Conservation (phyloP, 2,329 filamentous ascomycete genomes). For the Lecanosticta acicola region DNA sequence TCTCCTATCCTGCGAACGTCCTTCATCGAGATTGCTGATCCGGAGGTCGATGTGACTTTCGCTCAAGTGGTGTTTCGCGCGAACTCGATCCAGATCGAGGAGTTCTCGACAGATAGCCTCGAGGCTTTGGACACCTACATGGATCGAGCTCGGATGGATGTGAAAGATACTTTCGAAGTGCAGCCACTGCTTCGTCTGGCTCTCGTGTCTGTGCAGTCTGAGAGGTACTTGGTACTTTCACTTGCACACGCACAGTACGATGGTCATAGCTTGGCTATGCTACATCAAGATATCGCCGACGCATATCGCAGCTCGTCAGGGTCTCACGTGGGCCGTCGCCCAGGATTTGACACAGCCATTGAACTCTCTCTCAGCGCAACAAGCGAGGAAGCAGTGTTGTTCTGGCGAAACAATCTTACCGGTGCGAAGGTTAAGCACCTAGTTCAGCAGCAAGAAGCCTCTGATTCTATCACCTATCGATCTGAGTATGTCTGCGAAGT, state of each 20-base stretch:
- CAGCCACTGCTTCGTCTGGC: slow-evolving; percentile 34
- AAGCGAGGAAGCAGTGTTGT: slow-evolving; percentile 47
- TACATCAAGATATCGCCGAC: slow-evolving; percentile 65
- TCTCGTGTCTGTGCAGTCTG: slow-evolving; percentile 31
- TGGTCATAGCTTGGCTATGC: slow-evolving; percentile 70
- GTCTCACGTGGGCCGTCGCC: slow-evolving; percentile 33
- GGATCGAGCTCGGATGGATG: slow-evolving; percentile 34
- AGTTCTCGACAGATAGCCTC: slow-evolving; percentile 18
- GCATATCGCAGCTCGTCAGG: slow-evolving; percentile 55
- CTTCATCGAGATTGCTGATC: slow-evolving; percentile 62
- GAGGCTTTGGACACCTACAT: slow-evolving; percentile 32
- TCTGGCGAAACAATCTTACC: slow-evolving; percentile 67
- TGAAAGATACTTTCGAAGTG: slow-evolving; percentile 28
- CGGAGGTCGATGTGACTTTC: slow-evolving; percentile 50
- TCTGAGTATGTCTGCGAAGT: slow-evolving; percentile 45
- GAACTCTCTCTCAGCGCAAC: slow-evolving; percentile 47
- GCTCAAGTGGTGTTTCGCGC: slow-evolving; percentile 49
- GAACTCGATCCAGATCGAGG: slow-evolving; percentile 34
- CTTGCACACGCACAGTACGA: slow-evolving; percentile 86
- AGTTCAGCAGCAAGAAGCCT: slow-evolving; percentile 23
- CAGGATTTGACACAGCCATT: slow-evolving; percentile 51
- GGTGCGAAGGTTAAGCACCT: slow-evolving; percentile 43
- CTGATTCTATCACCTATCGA: slow-evolving; percentile 34
- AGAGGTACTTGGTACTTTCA: slow-evolving; percentile 55
- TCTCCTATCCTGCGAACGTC: slow-evolving; percentile 71